These are phyloP conservation scores for Lathyrus sativus DNA, from an alignment of 306 rosid genomes.

Conservation along the genomic window DNA sequence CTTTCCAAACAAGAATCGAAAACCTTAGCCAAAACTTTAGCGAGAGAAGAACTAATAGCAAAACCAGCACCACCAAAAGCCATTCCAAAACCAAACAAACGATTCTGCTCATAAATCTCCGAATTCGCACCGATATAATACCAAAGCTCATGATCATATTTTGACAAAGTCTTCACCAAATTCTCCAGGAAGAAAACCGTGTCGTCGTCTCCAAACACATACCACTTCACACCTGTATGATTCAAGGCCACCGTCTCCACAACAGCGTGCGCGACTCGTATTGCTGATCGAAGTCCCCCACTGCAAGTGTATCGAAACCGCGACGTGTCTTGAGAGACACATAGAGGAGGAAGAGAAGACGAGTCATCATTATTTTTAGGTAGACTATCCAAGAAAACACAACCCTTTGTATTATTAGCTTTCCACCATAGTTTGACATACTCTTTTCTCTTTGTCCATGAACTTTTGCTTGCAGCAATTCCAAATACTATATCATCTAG, in stretches of 20 bases:
- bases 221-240: conserved; percentile 76
- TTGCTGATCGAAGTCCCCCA: conserved; percentile 60
- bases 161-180: conserved; percentile 73
- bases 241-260: conserved; percentile 61
- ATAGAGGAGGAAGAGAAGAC: conserved; percentile 64
- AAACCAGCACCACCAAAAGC: conserved; percentile 95
- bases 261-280: conserved; percentile 81
- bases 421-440: conserved; percentile 73
- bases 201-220: conserved; percentile 90
- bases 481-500: conserved; percentile 80
- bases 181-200: conserved; percentile 82
- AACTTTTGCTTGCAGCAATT: conserved; percentile 61
- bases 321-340: conserved; percentile 71
- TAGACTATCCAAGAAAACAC: conserved; percentile 66
- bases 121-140: conserved; percentile 85
- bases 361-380: conserved; percentile 32
- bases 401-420: conserved; percentile 54
- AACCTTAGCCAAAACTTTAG: conserved; percentile 59
- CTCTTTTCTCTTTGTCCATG: conserved; percentile 73
- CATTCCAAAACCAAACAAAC: conserved; percentile 66
- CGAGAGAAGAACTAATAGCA: conserved; percentile 75
- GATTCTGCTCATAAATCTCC: conserved; percentile 70
- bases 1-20: conserved; percentile 81
- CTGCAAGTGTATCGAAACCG: conserved; percentile 63
- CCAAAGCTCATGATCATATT: conserved; percentile 80